Evolutionary conservation across 108 stramenopile species (phyloP).

Genomic region (Conticribra weissflogii): DNA sequence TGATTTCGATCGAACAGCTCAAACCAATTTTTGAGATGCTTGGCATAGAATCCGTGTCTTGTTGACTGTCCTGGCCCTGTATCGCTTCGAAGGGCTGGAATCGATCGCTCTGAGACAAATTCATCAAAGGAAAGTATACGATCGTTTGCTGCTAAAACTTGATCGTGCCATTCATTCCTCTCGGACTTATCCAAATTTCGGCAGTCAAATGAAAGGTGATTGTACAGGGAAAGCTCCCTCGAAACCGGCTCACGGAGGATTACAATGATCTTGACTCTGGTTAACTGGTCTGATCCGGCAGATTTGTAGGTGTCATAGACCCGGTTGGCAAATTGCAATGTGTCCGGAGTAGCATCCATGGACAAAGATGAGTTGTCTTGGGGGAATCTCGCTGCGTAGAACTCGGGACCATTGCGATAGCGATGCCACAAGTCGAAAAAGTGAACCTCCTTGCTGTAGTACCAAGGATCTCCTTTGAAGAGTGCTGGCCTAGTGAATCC

Average conservation of each 20-base stretch:
- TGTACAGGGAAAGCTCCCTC: slow-evolving; percentile 45
- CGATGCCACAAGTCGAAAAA: slow-evolving; percentile 24
- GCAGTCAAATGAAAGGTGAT: slow-evolving; percentile 20
- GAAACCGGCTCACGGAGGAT: slow-evolving; percentile 46
- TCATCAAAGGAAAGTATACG: slow-evolving; percentile 37
- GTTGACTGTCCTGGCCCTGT: background rate
- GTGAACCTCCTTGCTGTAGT: slow-evolving; percentile 50
- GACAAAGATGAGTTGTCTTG: background rate
- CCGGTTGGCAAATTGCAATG: slow-evolving; percentile 11
- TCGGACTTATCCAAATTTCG: background rate
- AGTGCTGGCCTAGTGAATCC: slow-evolving; percentile 16
- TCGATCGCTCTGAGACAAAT: slow-evolving; percentile 2
- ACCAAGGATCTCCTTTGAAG: slow-evolving; percentile 29
- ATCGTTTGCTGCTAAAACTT: slow-evolving; percentile 1
- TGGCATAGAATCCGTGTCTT: slow-evolving; percentile 31
- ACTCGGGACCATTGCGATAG: slow-evolving; percentile 19
- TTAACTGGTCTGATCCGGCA: slow-evolving; percentile 3
- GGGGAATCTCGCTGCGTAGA: slow-evolving; percentile 29
- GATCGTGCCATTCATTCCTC: slow-evolving; percentile 5
- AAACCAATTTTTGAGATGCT: slow-evolving; percentile 41
- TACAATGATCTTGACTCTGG: slow-evolving; percentile 36
- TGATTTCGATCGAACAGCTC: slow-evolving; percentile 36
- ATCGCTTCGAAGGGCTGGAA: slow-evolving; percentile 6
- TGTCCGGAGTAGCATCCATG: slow-evolving; percentile 49
- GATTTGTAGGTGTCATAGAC: slow-evolving; percentile 20